Base-by-base conservation (phyloP, 2,329 filamentous ascomycete genomes). In the Beauveria sp. region DNA sequence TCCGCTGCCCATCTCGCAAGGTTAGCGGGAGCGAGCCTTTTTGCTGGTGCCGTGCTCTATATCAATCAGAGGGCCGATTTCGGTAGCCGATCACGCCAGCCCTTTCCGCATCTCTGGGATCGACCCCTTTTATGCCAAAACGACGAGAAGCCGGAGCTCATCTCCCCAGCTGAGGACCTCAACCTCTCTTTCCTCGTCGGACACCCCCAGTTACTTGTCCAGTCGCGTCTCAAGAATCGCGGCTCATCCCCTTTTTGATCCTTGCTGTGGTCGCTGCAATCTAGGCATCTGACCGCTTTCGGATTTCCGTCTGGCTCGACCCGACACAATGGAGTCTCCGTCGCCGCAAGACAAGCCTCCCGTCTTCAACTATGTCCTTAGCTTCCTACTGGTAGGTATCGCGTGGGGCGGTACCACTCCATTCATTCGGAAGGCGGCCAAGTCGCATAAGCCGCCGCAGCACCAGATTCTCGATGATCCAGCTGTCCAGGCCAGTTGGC, bases 381-480 rank as follows among this genome's bases (percentile, higher is more conserved):
- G 90, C 67, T 97, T 97, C 79, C 81, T 97, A 59, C 85, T 96
- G 63, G 93, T 98, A 66, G 92, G 93, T 58, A 79, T 95, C 26
- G 93, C 91, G 67, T 98, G 93, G 93, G 93, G 93, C 57, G 86
- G 96, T 68, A 96, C 91, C 1, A 96, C 91, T 22, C 88, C 88
- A 60, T 97, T 98, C 78, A 96, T 98, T 80, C 88, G 93, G 26
- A 85, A 85, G 64, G 93, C 93, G 10, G 93, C 93, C 2, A 82
- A 88, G 54, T 82, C 86, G 64, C 92, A 95, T 77, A 84, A 79
- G 59, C 86, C 87, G 3, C 80, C 84, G 1, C 66, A 79, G 1
- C 86, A 87, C 67, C 77, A 84, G 3, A 67, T 83, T 22, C 77
- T 88, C 40, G 75, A 80, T 47, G 71, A 77, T 14, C 76, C 79